These are phyloP conservation scores for Aegilops tauschii DNA, from an alignment of 176 grass and related monocot species.

Conservation along the genomic window DNA sequence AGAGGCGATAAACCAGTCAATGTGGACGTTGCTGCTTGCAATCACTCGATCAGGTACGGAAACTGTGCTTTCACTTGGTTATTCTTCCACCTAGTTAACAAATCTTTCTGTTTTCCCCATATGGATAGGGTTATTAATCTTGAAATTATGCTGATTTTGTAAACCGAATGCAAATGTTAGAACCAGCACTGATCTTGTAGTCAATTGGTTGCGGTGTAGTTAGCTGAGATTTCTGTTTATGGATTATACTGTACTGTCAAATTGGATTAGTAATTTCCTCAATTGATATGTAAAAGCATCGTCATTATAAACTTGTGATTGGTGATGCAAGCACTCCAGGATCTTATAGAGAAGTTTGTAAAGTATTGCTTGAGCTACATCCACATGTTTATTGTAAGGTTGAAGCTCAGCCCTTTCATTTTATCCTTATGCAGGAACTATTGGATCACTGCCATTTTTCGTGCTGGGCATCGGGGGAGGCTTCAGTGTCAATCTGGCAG, in stretches of 20 bases:
- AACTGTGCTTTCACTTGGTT: background rate
- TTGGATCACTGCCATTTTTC: too few species aligned
- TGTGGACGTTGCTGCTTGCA: background rate
- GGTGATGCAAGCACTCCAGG: background rate
- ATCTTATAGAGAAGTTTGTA: background rate
- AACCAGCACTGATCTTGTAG: background rate
- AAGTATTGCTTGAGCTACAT: background rate
- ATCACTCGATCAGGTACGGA: background rate
- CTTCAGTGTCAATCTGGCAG: background rate
- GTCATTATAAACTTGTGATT: background rate
- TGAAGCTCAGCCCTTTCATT: background rate
- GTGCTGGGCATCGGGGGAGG: background rate
- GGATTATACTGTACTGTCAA: background rate
- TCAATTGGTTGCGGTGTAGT: background rate
- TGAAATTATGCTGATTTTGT: background rate
- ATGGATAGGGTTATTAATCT: background rate
- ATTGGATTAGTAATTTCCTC: background rate
- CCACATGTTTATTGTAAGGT: background rate
- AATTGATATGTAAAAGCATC: background rate
- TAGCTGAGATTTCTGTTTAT: background rate
- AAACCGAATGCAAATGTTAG: background rate
- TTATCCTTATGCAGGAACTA: background rate
- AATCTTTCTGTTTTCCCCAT: background rate
- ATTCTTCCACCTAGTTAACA: background rate
- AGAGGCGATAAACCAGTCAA: conserved; percentile 39